A percentile compares a stretch with the other conserved stretches of the same genome.
phyloP scores from a whole-genome alignment of 1,284 basidiomycete genomes.

The Serendipita sp. region DNA sequence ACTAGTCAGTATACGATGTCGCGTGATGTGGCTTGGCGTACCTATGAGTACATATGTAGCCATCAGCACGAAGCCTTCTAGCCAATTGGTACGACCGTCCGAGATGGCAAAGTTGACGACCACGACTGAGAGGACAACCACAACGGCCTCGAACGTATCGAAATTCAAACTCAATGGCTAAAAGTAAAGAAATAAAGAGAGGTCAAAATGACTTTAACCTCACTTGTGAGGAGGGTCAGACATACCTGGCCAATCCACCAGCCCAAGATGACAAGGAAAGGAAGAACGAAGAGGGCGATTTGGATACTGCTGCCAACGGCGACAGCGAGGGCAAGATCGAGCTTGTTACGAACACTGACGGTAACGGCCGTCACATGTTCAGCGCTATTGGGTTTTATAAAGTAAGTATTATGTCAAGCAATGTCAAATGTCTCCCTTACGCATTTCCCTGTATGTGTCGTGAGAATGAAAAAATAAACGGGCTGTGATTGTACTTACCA shows the following conservation, averaged over 20 bases:
- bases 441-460: slow-evolving; percentile 9
- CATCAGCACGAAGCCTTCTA: slow-evolving; percentile 28
- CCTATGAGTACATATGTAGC: slow-evolving; percentile 18
- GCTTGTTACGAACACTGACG: slow-evolving; percentile 42
- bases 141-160: slow-evolving; percentile 27
- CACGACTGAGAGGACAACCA: slow-evolving; percentile 27
- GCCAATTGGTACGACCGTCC: slow-evolving; percentile 28
- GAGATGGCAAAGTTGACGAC: slow-evolving; percentile 29
- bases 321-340: slow-evolving; percentile 61
- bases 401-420: slow-evolving; percentile 14
- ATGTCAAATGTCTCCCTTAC: slow-evolving; percentile 20
- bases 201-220: background rate
- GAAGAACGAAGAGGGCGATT: slow-evolving; percentile 76
- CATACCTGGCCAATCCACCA: slow-evolving; percentile 24
- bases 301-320: slow-evolving; percentile 89
- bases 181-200: too few species aligned
- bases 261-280: slow-evolving; percentile 39
- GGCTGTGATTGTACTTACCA: background rate
- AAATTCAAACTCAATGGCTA: slow-evolving; percentile 19
- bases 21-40: background rate
- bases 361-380: slow-evolving; percentile 83
- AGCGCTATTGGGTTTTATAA: slow-evolving; percentile 55
- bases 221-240: slow-evolving; percentile 6
- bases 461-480: background rate
- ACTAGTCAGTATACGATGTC: background rate